Conservation (phyloP, 352 stramenopile genomes). For the Globisporangium spinosum region DNA sequence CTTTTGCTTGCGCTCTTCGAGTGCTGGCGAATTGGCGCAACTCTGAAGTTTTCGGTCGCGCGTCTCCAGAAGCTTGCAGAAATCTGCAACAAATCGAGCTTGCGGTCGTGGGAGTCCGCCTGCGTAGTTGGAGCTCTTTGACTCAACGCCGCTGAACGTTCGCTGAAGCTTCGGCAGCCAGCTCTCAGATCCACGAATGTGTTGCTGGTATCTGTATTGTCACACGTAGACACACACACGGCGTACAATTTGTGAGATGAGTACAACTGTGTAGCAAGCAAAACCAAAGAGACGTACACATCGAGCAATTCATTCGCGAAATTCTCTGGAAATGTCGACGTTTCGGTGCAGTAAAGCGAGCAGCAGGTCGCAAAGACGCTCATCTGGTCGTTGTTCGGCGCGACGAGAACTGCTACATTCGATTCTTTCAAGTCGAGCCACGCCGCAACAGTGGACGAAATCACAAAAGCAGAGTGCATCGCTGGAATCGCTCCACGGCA, state of each 20-base stretch:
- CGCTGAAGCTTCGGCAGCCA: constrained; percentile 72
- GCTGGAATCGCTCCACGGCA: constrained; percentile 67
- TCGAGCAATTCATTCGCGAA: constrained; percentile 71
- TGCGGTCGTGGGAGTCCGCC: constrained; percentile 67
- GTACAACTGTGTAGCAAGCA: neutral
- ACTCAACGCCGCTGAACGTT: constrained; percentile 66
- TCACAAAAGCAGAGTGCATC: constrained; percentile 84
- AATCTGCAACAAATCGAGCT: constrained; percentile 75
- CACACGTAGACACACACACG: neutral
- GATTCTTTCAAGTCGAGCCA: constrained; percentile 76
- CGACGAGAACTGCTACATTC: constrained; percentile 78
- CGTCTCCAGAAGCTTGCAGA: constrained; percentile 71
- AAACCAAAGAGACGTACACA: constrained; percentile 34
- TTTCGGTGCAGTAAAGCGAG: constrained; percentile 73
- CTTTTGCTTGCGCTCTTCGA: constrained; percentile 73
- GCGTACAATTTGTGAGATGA: neutral
- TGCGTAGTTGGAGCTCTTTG: constrained; percentile 68
- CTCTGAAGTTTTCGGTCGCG: constrained; percentile 57
- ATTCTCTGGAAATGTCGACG: constrained; percentile 57
- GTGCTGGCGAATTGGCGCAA: constrained; percentile 35
- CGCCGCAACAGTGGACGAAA: constrained; percentile 74
- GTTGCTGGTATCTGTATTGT: constrained; percentile 40
- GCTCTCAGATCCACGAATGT: constrained; percentile 71
- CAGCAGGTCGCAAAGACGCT: constrained; percentile 87
- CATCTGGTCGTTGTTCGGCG: constrained; percentile 86